Base-by-base conservation (phyloP, 306 rosid genomes). In the Acacia crassicarpa region DNA sequence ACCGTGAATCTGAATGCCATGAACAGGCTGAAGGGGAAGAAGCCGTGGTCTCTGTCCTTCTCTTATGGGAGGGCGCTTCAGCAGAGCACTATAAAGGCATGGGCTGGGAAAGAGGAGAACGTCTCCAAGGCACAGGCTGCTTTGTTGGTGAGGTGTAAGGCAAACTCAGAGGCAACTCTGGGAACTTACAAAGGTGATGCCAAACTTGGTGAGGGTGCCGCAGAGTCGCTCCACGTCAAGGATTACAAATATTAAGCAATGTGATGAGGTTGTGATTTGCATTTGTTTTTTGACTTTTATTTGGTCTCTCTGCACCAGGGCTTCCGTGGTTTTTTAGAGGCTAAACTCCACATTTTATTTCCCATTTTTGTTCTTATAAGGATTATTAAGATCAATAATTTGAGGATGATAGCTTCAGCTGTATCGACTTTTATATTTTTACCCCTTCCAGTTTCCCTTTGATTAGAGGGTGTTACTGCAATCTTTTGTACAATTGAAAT, bases 41-140 rank as follows among this genome's bases (percentile, higher is more conserved):
- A 90, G 88, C 97, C 97, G 27, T 92, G 97, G 97, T 77, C 92
- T 4, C 97, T 92, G 6, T 85, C 97, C 6, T 92, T 92, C 88
- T 92, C 94, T 6, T 92, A 89, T 0, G 97, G 97, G 25, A 88
- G 94, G 67, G 97, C 97, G 15, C 93, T 92, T 82, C 97, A 92
- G 81, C 88, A 87, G 69, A 92, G 97, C 80, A 92, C 94, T 48
- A 89, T 91, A 53, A 92, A 91, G 90, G 93, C 94, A 53, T 91
- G 97, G 97, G 25, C 83, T 6, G 94, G 97, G 38, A 92, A 92
- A 77, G 86, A 74, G 6, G 93, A 88, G 27, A 92, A 91, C 72
- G 70, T 92, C 11, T 27, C 79, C 46, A 84, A 87, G 67, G 97
- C 97, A 5, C 97, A 88, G 84, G 85, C 79, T 41, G 91, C 97